Conservation (phyloP, 2,329 filamentous ascomycete genomes). For the Colletotrichum euphorbiae region DNA sequence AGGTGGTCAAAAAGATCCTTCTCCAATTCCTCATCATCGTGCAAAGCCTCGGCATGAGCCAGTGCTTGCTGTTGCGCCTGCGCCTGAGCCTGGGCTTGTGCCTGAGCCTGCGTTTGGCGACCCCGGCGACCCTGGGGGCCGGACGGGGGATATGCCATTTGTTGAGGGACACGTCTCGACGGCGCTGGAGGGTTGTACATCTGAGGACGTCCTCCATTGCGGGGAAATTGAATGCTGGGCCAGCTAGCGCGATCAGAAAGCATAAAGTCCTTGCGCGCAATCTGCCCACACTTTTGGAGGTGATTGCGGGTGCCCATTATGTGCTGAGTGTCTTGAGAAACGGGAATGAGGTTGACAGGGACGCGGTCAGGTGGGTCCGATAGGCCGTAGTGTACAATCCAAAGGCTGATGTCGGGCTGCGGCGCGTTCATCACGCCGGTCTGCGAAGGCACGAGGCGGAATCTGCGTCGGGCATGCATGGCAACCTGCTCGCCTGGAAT, state of each 20-base stretch:
- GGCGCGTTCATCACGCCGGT: constrained; percentile 76
- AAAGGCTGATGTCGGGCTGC: constrained; percentile 82
- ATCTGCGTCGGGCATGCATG: constrained; percentile 83
- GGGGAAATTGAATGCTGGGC: constrained; percentile 83
- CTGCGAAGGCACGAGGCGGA: constrained; percentile 82
- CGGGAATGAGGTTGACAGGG: constrained; percentile 74
- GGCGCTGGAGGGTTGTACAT: constrained; percentile 58
- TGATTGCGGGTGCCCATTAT: constrained; percentile 72
- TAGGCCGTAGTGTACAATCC: constrained; percentile 90
- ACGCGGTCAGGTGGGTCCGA: constrained; percentile 80
- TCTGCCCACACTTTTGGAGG: constrained; percentile 80
- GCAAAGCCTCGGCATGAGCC: constrained; percentile 46
- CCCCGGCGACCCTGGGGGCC: constrained; percentile 52
- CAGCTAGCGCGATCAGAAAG: constrained; percentile 89
- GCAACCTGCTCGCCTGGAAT: constrained; percentile 80
- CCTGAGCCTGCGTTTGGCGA: constrained; percentile 52
- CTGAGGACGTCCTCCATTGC: constrained; percentile 62
- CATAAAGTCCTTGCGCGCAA: constrained; percentile 94
- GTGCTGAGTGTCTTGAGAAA: constrained; percentile 70
- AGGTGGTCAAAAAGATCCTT: constrained; percentile 84
- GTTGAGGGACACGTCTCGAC: constrained; percentile 65
- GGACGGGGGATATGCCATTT: constrained; percentile 71
- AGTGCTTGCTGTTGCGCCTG: constrained; percentile 40
- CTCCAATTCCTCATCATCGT: constrained; percentile 89
- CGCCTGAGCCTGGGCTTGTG: constrained; percentile 51